Percentiles rank a stretch among this genome's conserved stretches.
phyloP scores from a whole-genome alignment of 345 rosid genomes.

The Punica granatum region DNA sequence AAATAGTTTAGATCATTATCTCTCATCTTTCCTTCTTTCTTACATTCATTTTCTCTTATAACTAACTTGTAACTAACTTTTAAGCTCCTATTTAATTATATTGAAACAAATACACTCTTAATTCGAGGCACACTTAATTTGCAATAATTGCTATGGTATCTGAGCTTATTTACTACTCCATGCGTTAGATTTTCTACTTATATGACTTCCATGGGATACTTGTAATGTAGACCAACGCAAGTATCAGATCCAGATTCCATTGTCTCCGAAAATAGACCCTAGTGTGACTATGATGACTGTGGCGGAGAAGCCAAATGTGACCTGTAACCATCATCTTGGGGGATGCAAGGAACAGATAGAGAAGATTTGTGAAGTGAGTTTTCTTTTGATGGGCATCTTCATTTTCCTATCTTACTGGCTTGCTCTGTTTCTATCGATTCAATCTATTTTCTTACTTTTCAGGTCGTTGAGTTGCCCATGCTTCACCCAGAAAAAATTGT shows the following conservation, averaged over 20 bases:
- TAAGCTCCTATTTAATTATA: too few species aligned
- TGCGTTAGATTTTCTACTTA: not conserved
- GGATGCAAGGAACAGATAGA: constrained; percentile 99
- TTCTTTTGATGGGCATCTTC: not conserved
- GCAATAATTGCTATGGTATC: not conserved
- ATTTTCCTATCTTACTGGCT: not conserved
- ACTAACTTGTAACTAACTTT: too few species aligned
- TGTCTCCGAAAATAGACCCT: constrained; percentile 98
- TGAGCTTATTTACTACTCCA: not conserved
- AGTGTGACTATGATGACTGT: constrained; percentile 99
- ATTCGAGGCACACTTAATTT: not conserved
- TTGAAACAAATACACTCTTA: too few species aligned
- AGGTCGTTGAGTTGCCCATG: constrained; percentile 99
- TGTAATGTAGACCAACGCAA: constrained; percentile 93
- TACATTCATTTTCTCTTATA: too few species aligned
- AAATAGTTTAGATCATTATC: too few species aligned
- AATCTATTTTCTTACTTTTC: constrained; percentile 5
- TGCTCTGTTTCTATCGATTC: not conserved
- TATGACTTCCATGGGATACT: constrained; percentile 9
- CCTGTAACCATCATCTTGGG: constrained; percentile 94
- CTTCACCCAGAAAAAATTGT: constrained; percentile 99
- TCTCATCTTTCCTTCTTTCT: too few species aligned
- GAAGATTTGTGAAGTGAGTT: constrained; percentile 85
- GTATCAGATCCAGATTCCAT: constrained; percentile 94
- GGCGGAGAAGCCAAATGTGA: constrained; percentile 97